Percentiles rank a stretch among this genome's conserved stretches.
Conservation (phyloP, 495 filamentous ascomycete species). For the Xylaria nigripes region DNA sequence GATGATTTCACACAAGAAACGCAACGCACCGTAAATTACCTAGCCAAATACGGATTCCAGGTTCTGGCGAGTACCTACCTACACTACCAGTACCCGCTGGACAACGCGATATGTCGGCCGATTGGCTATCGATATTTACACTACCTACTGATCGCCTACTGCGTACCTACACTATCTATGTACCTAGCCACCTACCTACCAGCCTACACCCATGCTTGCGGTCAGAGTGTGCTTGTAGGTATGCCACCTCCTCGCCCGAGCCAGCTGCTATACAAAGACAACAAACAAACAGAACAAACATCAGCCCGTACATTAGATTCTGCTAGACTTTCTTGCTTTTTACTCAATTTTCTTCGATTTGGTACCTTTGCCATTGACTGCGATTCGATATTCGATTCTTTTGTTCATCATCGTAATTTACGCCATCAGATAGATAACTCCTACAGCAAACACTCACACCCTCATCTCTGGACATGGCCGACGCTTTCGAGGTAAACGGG, state of each 20-base stretch:
- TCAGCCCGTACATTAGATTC: not conserved
- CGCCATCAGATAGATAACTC: not conserved
- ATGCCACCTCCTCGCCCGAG: not conserved
- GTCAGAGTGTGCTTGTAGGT: too few relatives aligned
- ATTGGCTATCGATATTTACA: too few relatives aligned
- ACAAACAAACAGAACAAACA: not conserved
- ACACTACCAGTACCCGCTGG: too few relatives aligned
- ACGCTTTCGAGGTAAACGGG: conserved; percentile 14
- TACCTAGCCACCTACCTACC: too few relatives aligned
- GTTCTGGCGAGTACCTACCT: too few relatives aligned
- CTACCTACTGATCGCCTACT: too few relatives aligned
- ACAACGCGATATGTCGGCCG: too few relatives aligned
- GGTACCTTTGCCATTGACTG: not conserved
- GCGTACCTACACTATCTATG: too few relatives aligned
- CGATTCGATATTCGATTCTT: not conserved
- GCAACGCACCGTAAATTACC: too few relatives aligned
- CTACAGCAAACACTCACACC: not conserved
- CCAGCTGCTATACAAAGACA: not conserved
- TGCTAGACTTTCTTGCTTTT: not conserved
- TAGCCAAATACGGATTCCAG: too few relatives aligned
- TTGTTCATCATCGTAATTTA: not conserved
- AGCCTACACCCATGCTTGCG: too few relatives aligned
- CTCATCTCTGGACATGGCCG: conserved; percentile 32
- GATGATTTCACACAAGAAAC: too few relatives aligned
- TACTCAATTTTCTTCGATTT: not conserved